These are phyloP conservation scores for Paramecium tetraurelia DNA, from an alignment of 73 alveolate genomes.

Conservation along the genomic window DNA sequence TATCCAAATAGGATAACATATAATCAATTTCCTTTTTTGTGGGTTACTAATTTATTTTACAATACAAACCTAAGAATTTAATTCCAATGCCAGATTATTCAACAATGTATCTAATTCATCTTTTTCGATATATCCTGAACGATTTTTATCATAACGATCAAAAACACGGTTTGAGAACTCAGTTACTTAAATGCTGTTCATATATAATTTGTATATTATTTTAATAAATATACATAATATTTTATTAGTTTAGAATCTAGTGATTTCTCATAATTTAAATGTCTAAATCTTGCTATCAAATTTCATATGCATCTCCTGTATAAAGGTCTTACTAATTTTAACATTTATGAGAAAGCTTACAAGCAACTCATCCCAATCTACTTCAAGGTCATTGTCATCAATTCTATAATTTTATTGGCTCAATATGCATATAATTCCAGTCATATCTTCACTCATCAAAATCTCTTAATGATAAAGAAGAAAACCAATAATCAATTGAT, in stretches of 20 bases:
- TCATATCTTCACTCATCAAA: slow-evolving; percentile 46
- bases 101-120: neutral
- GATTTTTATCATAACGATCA: neutral
- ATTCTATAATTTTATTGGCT: slow-evolving; percentile 1
- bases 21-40: neutral
- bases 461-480: slow-evolving; percentile 49
- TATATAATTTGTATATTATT: neutral
- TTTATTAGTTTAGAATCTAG: neutral
- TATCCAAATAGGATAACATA: neutral
- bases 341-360: slow-evolving; percentile 3
- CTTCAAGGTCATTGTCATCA: neutral
- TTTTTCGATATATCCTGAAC: neutral
- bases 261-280: neutral
- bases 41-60: neutral
- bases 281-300: neutral
- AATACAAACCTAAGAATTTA: neutral
- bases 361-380: slow-evolving; percentile 43
- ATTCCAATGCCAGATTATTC: neutral
- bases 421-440: slow-evolving; percentile 13
- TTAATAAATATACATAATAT: neutral
- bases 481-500: slow-evolving; percentile 55
- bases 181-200: neutral
- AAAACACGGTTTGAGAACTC: neutral
- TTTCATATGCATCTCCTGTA: slow-evolving; percentile 21
- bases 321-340: slow-evolving; percentile 13